Percentiles rank a stretch among this genome's conserved stretches.
These are phyloP conservation scores for Coniochaeta sp. DNA, from an alignment of 2,329 filamentous ascomycete species.

Conservation along the genomic window DNA sequence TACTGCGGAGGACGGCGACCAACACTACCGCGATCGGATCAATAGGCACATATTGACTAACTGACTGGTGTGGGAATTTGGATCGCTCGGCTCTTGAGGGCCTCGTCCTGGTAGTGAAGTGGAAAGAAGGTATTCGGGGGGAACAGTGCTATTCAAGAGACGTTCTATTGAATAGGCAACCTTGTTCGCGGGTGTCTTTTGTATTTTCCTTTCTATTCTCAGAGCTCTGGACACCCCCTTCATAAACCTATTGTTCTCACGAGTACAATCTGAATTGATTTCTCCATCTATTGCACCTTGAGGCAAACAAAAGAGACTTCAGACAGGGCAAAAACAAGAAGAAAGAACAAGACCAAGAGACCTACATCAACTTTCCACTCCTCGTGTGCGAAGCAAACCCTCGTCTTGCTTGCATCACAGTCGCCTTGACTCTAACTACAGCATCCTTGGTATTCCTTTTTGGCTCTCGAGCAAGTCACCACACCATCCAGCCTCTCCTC, in stretches of 20 bases:
- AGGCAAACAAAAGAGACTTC: constrained; percentile 16
- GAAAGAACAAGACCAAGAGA: constrained; percentile 20
- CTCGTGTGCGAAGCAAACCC: background rate
- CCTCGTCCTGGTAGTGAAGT: constrained; percentile 6
- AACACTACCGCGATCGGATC: background rate
- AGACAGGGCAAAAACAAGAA: constrained; percentile 14
- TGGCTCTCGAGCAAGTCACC: background rate
- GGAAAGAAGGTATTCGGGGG: background rate
- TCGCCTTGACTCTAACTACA: constrained; percentile 1
- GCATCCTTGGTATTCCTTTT: background rate
- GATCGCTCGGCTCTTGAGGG: constrained; percentile 7
- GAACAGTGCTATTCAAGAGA: constrained; percentile 15
- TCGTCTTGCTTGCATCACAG: background rate
- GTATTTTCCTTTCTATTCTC: constrained; percentile 22
- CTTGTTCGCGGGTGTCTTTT: constrained; percentile 20
- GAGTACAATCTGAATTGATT: constrained; percentile 47
- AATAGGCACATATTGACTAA: background rate
- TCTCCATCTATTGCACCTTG: constrained; percentile 26
- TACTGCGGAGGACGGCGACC: background rate
- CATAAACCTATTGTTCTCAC: constrained; percentile 22
- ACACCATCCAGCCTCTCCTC: background rate
- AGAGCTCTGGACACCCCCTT: constrained; percentile 10
- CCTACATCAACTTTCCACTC: constrained; percentile 4
- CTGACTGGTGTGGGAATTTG: background rate
- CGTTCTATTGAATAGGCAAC: constrained; percentile 17